phyloP scores from a whole-genome alignment of 495 filamentous ascomycete genomes.

The Aspergillus nidulans region DNA sequence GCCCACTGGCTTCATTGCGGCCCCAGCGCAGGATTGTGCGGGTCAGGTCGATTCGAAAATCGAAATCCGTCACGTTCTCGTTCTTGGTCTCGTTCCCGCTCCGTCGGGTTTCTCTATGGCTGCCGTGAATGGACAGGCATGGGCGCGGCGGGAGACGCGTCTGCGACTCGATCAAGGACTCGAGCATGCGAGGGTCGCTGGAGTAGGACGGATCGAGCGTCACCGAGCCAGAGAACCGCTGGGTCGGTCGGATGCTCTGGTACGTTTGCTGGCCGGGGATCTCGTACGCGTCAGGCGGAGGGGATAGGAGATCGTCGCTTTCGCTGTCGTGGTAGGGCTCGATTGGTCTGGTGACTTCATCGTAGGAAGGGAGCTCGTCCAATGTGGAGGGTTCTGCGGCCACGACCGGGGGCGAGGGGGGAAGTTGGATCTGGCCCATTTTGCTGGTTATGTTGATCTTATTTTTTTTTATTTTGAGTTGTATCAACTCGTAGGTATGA shows the following conservation, averaged over 20 bases:
- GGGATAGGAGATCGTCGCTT: not conserved
- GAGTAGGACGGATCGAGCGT: constrained; percentile 27
- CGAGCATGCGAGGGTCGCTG: constrained; percentile 20
- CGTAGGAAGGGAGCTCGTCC: constrained; percentile 13
- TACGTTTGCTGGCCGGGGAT: constrained; percentile 8
- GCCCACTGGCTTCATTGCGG: not conserved
- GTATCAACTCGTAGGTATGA: no score
- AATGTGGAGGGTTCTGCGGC: not conserved
- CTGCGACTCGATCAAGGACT: constrained; percentile 26
- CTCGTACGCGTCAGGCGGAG: not conserved
- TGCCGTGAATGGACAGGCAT: constrained; percentile 29
- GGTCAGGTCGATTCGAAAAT: constrained; percentile 35
- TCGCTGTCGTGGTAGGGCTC: not conserved
- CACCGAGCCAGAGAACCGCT: constrained; percentile 18
- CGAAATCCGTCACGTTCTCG: constrained; percentile 34
- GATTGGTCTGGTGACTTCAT: constrained; percentile 5
- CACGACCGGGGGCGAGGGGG: not conserved
- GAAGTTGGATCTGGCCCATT: constrained; percentile 10
- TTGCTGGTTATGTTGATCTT: no score
- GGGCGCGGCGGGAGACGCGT: constrained; percentile 34
- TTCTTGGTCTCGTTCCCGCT: constrained; percentile 29
- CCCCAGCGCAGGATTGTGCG: constrained; percentile 6
- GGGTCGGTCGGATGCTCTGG: constrained; percentile 7
- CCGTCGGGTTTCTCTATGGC: constrained; percentile 26
- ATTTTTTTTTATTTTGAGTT: no score